phyloP scores from a whole-genome alignment of 2,329 filamentous ascomycete genomes.

The Alternaria atra region DNA sequence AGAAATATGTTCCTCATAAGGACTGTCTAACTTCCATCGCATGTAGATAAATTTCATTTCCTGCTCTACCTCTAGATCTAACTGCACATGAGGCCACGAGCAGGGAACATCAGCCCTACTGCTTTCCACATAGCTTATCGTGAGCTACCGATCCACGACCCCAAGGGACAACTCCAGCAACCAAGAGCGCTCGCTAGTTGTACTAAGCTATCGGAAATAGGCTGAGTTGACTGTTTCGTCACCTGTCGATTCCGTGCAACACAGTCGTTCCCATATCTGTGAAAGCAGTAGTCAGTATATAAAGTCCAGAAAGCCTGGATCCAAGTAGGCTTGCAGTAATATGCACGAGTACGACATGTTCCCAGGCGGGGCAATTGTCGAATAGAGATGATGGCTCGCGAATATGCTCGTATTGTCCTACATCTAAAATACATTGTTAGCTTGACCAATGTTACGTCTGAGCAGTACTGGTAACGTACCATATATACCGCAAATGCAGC shows the following conservation, averaged over 20 bases:
- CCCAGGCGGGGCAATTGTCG: neutral
- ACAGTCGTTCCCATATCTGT: neutral
- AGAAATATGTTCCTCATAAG: neutral
- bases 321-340: neutral
- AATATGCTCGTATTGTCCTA: neutral
- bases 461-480: neutral
- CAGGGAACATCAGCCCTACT: too few species aligned
- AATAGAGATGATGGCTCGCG: neutral
- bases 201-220: neutral
- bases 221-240: neutral
- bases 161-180: neutral
- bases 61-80: too few species aligned
- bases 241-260: neutral
- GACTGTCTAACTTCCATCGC: neutral
- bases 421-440: neutral
- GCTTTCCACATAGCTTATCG: neutral
- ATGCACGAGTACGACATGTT: rapidly evolving
- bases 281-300: neutral
- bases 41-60: neutral
- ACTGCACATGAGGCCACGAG: too few species aligned
- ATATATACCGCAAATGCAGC: neutral
- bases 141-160: neutral
- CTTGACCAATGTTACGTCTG: neutral
- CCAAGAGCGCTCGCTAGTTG: neutral
- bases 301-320: neutral